Evolutionary conservation across 257 asterid species (phyloP), one percentile per base, ranked within the genome.

Genomic region (Paraleonurus japonicus): DNA sequence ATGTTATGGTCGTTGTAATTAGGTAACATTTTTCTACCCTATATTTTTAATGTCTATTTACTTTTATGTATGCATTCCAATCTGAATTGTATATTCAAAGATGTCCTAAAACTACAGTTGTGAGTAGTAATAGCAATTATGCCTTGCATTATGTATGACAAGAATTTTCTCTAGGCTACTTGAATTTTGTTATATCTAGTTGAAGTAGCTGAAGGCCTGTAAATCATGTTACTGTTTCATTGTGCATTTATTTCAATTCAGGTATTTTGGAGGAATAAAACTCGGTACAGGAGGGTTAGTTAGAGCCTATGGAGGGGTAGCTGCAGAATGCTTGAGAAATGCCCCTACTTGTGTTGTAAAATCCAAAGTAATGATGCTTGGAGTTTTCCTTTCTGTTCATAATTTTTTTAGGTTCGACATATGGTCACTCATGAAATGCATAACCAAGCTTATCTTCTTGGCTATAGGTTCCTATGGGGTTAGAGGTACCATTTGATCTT

Each of bases 221-320:
- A 37, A 39, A 11, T 22, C 15, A 15, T 57, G 50, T 24, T 27
- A 15, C 13, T 39, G 17, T 26, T 23, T 33, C 61, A 6, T 61
- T 72, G 28, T 50, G 23, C 28, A 53, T 53, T 15, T 32, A 1
- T 47, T 47, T 64, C 45, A 54, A 43, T 17, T 20, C 67, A 94
- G 99, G 82, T 79, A 91, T 69, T 91, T 94, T 69, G 97, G 97
- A 76, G 99, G 99, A 71, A 94, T 91, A 78, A 91, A 94, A 76
- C 97, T 94, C 51, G 97, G 99, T 48, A 89, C 97, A n/a, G 99
- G 99, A 70, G 99, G 99, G 75, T 65, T 94, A 57, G 97, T 94
- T 69, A 86, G 97, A 83, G 97, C 99, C 59, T 94, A 94, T 75
- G 96, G 99, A 82, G 97, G 97, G 71, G 92, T 86, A 2, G 89